Evolutionary conservation across 768 basidiomycete species (phyloP), one percentile per base, ranked within the genome.

Genomic region (Boletus huronensis): DNA sequence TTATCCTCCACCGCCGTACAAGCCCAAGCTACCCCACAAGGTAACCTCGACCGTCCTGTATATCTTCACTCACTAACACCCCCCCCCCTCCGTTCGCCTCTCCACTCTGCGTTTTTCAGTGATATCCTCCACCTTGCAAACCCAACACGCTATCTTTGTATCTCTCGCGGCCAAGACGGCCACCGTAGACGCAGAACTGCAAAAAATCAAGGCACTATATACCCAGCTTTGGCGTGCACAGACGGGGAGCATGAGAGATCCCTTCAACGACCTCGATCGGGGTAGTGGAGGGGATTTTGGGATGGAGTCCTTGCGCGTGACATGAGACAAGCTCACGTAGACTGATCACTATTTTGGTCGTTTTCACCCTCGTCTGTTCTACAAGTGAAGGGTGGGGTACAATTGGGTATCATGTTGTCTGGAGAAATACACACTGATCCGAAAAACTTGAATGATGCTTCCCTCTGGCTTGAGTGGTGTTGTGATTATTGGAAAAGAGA

Each of bases 211-310:
- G 67, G 70, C 75, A 10, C 66, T 87, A 11, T 91, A 90, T 59
- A 87, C 85, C 0, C 87, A 90, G 61, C 72, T 90, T 6, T 93
- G 88, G 88, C 82, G 87, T 13, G 76, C 81, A 17, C 84, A 85
- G 68, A 92, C 87, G 16, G 90, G 90, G 29, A 92, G 89, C 61
- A 83, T 85, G 70, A 76, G 90, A 54, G 90, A 93, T 67, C 91
- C 91, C 8, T 93, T 93, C 66, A 83, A 85, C 59, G 77, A 77
- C 31, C 64, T 70, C 26, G 73, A 73, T 55, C 70, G 74, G n/a
- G 72, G 74, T 2, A 65, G 53, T 35, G 73, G 71, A 11, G 65
- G 67, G 16, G 80, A 80, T 44, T 76, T 81, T 43, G 80, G 80
- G 36, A 63, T 82, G 60, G 69, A 70, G 28, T 62, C 69, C 0